Conservation (phyloP, 2,329 filamentous ascomycete species). For the Penicillium sp. region DNA sequence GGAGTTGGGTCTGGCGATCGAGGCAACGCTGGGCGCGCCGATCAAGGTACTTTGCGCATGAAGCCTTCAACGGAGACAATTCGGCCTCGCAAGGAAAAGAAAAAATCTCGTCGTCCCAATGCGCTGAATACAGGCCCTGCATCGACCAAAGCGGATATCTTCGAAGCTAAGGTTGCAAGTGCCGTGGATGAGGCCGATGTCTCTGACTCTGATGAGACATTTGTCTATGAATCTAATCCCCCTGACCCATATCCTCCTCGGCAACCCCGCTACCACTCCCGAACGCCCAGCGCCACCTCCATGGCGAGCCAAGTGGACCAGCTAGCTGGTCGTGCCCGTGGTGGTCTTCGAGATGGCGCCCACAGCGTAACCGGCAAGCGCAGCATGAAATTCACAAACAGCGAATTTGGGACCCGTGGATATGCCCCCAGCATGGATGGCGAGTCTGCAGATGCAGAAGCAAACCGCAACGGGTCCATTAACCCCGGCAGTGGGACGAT, state of each 20-base stretch:
- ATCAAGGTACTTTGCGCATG: constrained; percentile 70
- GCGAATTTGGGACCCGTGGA: constrained; percentile 40
- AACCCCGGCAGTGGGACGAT: constrained; percentile 55
- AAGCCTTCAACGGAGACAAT: constrained; percentile 96
- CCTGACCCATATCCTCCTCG: constrained; percentile 55
- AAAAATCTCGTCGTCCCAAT: constrained; percentile 74
- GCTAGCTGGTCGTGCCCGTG: constrained; percentile 57
- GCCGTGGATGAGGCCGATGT: constrained; percentile 95
- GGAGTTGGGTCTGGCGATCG: constrained; percentile 60
- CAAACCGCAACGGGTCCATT: constrained; percentile 59
- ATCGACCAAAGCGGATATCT: constrained; percentile 95
- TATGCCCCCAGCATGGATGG: constrained; percentile 64
- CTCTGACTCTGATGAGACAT: constrained; percentile 96
- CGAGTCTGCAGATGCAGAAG: constrained; percentile 66
- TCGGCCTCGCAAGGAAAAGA: constrained; percentile 89
- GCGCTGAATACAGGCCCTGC: constrained; percentile 53
- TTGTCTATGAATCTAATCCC: constrained; percentile 98
- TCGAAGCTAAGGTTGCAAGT: constrained; percentile 93
- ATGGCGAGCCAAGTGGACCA: constrained; percentile 52
- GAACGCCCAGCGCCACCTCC: constrained; percentile 91
- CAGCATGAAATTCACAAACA: constrained; percentile 94
- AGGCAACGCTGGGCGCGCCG: constrained; percentile 57
- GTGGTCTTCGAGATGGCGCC: constrained; percentile 62
- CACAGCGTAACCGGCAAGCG: constrained; percentile 71
- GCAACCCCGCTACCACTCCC: constrained; percentile 80